Conservation (phyloP, 2,329 filamentous ascomycete species). For the Trichoderma afroharzianum region DNA sequence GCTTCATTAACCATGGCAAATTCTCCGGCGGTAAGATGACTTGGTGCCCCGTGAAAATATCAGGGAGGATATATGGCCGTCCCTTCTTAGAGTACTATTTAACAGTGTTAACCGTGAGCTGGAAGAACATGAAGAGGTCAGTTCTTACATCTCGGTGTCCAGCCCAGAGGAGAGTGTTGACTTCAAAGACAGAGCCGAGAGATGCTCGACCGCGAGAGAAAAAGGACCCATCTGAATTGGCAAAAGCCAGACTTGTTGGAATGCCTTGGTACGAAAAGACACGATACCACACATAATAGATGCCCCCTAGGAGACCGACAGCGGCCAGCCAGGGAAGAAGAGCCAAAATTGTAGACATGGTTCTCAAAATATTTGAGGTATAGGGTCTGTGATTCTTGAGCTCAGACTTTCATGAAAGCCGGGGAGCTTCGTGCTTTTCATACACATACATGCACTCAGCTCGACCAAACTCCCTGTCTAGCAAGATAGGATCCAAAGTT, state of each 20-base stretch:
- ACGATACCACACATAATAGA: slow-evolving; percentile 7
- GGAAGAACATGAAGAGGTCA: accelerated
- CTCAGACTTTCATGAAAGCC: background rate
- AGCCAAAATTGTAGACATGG: background rate
- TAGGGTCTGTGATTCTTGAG: background rate
- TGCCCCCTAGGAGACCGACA: background rate
- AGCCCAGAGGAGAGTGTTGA: slow-evolving; percentile 3
- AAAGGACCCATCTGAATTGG: background rate
- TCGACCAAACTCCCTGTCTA: background rate
- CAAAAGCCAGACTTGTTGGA: background rate
- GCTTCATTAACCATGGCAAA: background rate
- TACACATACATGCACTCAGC: background rate
- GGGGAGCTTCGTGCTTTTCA: background rate
- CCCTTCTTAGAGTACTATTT: background rate
- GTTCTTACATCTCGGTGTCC: background rate
- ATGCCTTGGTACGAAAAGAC: slow-evolving; percentile 5
- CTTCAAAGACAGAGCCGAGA: background rate
- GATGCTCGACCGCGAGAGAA: background rate
- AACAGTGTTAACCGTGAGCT: background rate
- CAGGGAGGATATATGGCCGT: slow-evolving; percentile 6
- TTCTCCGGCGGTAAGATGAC: background rate
- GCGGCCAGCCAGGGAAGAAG: background rate
- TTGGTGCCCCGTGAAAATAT: slow-evolving; percentile 4
- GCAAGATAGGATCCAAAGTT: background rate
- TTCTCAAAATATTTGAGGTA: background rate